Evolutionary conservation across 768 basidiomycete genomes (phyloP).

Genomic region (Nevesoporus exiguus): DNA sequence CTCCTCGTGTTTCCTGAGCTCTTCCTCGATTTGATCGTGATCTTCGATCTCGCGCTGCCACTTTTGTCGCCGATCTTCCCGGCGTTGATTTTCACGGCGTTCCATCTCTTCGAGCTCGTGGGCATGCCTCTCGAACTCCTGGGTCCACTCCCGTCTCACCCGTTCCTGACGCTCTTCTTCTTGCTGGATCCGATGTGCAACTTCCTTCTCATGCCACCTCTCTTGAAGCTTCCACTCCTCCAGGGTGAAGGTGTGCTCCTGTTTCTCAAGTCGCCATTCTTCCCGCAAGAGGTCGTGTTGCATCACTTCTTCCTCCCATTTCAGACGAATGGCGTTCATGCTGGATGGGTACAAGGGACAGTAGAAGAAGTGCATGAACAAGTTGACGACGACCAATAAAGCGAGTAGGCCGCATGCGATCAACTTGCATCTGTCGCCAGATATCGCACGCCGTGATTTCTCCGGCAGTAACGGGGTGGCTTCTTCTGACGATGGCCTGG

Average conservation of each 20-base stretch:
- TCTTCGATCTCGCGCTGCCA: background rate
- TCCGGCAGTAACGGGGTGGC: conserved; percentile 6
- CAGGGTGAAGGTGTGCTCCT: background rate
- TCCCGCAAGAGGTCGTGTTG: background rate
- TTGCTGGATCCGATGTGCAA: too few relatives aligned
- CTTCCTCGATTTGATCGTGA: background rate
- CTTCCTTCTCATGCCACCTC: conserved; percentile 1
- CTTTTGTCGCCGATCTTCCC: background rate
- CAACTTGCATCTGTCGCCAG: background rate
- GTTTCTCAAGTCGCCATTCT: conserved; percentile 8
- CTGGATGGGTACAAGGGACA: conserved; percentile 12
- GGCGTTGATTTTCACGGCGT: background rate
- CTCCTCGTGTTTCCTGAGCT: conserved; percentile 5
- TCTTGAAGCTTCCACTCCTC: conserved; percentile 11
- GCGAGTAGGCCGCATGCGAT: background rate
- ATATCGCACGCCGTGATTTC: background rate
- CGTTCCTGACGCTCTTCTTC: too few relatives aligned
- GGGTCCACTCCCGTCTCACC: too few relatives aligned
- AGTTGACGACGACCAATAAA: background rate
- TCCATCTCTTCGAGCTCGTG: conserved; percentile 1
- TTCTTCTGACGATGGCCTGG: conserved; percentile 6
- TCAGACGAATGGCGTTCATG: conserved; percentile 8
- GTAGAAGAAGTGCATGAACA: conserved; percentile 3
- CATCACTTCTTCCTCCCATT: conserved; percentile 6
- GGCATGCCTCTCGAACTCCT: conserved; percentile 4